Conservation (phyloP, 441 rosid genomes). For the Adansonia madagascariensis region DNA sequence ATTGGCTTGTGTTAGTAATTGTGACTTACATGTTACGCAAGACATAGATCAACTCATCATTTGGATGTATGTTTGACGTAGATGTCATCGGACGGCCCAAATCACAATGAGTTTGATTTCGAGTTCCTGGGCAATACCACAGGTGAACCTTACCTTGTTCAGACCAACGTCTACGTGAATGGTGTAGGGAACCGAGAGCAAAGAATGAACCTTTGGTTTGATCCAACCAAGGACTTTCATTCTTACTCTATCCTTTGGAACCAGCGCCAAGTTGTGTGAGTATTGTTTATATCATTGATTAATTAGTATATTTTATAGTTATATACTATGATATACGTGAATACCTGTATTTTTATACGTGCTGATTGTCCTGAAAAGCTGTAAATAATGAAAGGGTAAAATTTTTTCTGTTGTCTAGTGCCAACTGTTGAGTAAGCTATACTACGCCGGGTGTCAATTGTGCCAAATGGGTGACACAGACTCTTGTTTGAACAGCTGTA, state of each 20-base stretch:
- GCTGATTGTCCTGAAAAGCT: background rate
- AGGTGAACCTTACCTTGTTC: slow-evolving; percentile 88
- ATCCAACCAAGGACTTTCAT: slow-evolving; percentile 89
- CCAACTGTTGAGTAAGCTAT: background rate
- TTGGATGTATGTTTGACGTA: slow-evolving; percentile 28
- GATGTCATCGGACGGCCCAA: slow-evolving; percentile 98
- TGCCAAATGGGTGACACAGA: background rate
- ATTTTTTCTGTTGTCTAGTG: background rate
- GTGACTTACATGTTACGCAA: background rate
- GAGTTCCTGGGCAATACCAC: slow-evolving; percentile 92
- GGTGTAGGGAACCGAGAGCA: slow-evolving; percentile 96
- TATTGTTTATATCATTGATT: background rate
- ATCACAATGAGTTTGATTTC: slow-evolving; percentile 90
- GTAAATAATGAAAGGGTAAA: background rate
- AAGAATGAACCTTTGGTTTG: slow-evolving; percentile 90
- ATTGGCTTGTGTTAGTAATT: background rate
- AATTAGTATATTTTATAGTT: background rate
- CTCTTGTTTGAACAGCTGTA: background rate
- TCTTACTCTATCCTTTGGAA: slow-evolving; percentile 86
- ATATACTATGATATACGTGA: background rate
- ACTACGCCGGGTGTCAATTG: background rate
- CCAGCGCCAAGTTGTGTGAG: slow-evolving; percentile 86
- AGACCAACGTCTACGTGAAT: slow-evolving; percentile 85
- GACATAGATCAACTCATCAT: background rate
- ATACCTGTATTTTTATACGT: background rate